phyloP scores from a whole-genome alignment of 192 early-diverging fungal genomes.

The Funneliformis mosseae region DNA sequence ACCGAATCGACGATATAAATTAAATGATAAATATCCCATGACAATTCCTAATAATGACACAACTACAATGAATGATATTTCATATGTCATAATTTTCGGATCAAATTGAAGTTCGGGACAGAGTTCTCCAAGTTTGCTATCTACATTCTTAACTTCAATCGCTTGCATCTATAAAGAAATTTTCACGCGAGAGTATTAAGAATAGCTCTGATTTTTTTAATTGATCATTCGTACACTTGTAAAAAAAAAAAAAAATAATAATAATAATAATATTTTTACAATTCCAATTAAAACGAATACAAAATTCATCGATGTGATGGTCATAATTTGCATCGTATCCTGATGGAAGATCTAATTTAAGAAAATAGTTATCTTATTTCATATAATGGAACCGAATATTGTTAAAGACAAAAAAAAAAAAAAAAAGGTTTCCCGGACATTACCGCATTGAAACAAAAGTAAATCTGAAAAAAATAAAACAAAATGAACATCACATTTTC shows the following conservation, averaged over 20 bases:
- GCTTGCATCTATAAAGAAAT: not conserved
- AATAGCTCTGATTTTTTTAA: too few relatives aligned
- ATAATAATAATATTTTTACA: not conserved
- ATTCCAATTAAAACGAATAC: not conserved
- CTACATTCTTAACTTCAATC: not conserved
- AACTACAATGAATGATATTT: not conserved
- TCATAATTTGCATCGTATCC: not conserved
- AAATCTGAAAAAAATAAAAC: not conserved
- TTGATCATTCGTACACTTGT: not conserved
- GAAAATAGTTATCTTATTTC: not conserved
- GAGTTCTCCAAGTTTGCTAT: not conserved
- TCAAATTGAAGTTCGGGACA: not conserved
- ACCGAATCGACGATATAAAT: conserved; percentile 43
- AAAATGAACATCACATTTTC: not conserved
- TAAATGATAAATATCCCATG: conserved; percentile 39
- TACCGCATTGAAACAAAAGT: not conserved
- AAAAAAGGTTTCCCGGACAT: not conserved
- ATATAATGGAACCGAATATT: too few relatives aligned
- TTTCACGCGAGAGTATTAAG: too few relatives aligned
- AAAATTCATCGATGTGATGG: not conserved
- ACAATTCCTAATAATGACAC: not conserved
- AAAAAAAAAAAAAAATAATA: not conserved
- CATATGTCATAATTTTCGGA: not conserved
- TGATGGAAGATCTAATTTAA: not conserved
- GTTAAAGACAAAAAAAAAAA: not conserved